Evolutionary conservation across 305 asterid genomes (phyloP).

Genomic region (Solanum hybrid): DNA sequence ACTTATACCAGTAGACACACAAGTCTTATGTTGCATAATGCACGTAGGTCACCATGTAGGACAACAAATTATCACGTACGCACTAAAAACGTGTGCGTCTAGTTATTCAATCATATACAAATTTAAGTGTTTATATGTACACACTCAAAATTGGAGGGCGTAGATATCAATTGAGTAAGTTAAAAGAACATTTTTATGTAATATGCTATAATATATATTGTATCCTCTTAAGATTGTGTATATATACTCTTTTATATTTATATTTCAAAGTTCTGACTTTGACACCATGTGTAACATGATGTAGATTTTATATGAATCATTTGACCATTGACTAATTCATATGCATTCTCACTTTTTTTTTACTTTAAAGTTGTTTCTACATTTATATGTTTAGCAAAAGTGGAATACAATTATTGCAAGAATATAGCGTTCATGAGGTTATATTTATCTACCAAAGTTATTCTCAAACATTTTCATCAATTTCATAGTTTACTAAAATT

Average conservation of each 20-base stretch:
- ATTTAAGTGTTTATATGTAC: no score
- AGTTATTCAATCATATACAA: no score
- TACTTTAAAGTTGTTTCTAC: neutral
- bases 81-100: no score
- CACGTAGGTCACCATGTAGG: neutral
- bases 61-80: no score
- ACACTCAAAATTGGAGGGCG: neutral
- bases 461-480: neutral
- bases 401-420: neutral
- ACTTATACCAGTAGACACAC: fast-evolving
- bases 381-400: neutral
- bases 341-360: neutral
- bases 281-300: neutral
- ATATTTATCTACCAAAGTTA: neutral
- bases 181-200: no score
- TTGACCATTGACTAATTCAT: neutral
- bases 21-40: no score
- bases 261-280: neutral
- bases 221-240: neutral
- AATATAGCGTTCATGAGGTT: neutral
- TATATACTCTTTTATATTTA: neutral
- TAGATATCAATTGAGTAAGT: no score
- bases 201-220: neutral
- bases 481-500: neutral
- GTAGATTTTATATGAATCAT: neutral